These are phyloP conservation scores for Blastocystis sp. DNA, from an alignment of 352 stramenopile species.

Conservation along the genomic window DNA sequence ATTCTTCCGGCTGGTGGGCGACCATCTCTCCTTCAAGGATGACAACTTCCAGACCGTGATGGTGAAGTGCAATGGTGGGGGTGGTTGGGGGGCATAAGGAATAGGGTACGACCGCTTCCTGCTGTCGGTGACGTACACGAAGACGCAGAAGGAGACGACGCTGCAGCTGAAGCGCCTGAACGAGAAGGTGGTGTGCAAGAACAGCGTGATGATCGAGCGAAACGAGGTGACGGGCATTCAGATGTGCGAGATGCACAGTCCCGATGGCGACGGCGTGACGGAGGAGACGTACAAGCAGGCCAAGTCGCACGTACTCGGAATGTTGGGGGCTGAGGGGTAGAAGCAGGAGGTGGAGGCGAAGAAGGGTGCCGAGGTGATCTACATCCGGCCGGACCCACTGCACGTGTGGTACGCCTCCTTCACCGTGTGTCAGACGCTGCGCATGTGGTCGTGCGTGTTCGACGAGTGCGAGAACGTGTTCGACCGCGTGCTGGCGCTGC, in stretches of 20 bases:
- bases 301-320: background rate
- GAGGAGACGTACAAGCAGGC: slow-evolving; percentile 9
- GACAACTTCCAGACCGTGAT: slow-evolving; percentile 46
- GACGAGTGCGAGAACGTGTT: background rate
- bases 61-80: slow-evolving; percentile 6
- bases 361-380: background rate
- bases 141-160: slow-evolving; percentile 10
- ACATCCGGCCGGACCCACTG: slow-evolving; percentile 1
- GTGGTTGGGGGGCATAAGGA: too few relatives aligned
- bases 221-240: slow-evolving; percentile 29
- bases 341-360: slow-evolving; percentile 40
- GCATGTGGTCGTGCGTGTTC: slow-evolving; percentile 25
- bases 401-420: slow-evolving; percentile 35
- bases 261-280: background rate
- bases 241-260: background rate
- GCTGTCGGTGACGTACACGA: background rate
- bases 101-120: slow-evolving; percentile 9
- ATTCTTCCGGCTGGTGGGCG: slow-evolving; percentile 8
- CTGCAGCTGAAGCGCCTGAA: slow-evolving; percentile 4
- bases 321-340: background rate
- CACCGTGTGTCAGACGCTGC: slow-evolving; percentile 28
- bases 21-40: slow-evolving; percentile 31
- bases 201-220: background rate
- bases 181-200: slow-evolving; percentile 21
- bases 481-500: slow-evolving; percentile 32